Evolutionary conservation across 208 protist species (phyloP).

Genomic region (Herpetomonas tarakana): DNA sequence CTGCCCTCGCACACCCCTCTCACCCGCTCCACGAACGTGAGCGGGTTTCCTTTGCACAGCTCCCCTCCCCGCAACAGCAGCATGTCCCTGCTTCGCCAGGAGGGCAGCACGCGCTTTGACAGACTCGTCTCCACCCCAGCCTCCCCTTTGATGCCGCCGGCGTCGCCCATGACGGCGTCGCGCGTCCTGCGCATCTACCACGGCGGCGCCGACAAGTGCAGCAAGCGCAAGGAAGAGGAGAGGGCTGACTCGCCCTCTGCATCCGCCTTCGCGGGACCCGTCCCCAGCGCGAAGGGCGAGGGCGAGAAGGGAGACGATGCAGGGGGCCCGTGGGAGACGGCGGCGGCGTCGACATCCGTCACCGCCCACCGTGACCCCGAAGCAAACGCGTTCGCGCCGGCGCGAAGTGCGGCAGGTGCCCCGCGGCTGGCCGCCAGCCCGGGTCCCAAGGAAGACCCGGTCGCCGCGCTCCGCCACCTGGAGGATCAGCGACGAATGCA

Average conservation of each 20-base stretch:
- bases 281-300: neutral
- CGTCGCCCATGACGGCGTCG: slow-evolving; percentile 10
- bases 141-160: slow-evolving; percentile 1
- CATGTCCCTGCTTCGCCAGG: neutral
- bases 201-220: slow-evolving; percentile 5
- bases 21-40: neutral
- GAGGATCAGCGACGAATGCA: neutral
- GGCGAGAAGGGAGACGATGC: neutral
- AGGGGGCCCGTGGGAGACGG: neutral
- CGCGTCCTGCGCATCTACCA: slow-evolving; percentile 28
- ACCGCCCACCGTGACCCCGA: neutral
- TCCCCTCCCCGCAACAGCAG: neutral
- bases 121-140: neutral
- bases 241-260: neutral
- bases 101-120: neutral
- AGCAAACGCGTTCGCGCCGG: neutral
- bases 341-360: neutral
- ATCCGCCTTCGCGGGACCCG: neutral
- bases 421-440: neutral
- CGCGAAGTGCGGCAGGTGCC: neutral
- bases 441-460: neutral
- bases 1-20: neutral
- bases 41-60: neutral
- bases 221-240: slow-evolving; percentile 4
- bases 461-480: neutral